Evolutionary conservation across 805 yeast species (phyloP).

Genomic region (Metschnikowia reukaufii): DNA sequence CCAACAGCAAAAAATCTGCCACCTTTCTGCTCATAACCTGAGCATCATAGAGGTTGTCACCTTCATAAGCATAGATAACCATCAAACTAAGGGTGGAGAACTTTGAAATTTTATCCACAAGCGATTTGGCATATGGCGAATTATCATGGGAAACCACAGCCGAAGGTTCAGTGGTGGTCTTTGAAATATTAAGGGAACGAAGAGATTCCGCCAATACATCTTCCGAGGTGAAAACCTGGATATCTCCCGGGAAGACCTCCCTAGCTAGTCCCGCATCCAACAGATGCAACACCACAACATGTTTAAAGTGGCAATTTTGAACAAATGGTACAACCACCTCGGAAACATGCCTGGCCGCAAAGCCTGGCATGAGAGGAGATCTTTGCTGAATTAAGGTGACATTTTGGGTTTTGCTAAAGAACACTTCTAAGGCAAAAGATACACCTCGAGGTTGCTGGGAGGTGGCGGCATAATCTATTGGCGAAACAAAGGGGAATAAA

Average conservation of each 20-base stretch:
- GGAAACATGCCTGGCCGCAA: slow-evolving; percentile 47
- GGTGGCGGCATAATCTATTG: slow-evolving; percentile 50
- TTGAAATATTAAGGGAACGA: slow-evolving; percentile 27
- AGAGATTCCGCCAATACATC: slow-evolving; percentile 34
- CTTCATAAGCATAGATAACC: slow-evolving; percentile 78
- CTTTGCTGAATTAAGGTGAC: slow-evolving; percentile 74
- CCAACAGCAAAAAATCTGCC: slow-evolving; percentile 25
- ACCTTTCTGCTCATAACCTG: slow-evolving; percentile 45
- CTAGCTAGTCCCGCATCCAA: slow-evolving; percentile 59
- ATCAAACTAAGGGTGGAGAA: slow-evolving; percentile 35
- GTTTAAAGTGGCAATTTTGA: slow-evolving; percentile 35
- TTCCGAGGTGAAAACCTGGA: slow-evolving; percentile 30
- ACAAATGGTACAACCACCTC: slow-evolving; percentile 55
- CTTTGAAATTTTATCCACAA: slow-evolving; percentile 14
- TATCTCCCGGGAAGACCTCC: slow-evolving; percentile 20
- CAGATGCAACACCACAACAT: slow-evolving; percentile 66
- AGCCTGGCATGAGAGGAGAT: slow-evolving; percentile 77
- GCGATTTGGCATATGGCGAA: slow-evolving; percentile 15
- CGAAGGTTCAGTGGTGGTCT: slow-evolving; percentile 8
- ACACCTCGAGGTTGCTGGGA: slow-evolving; percentile 33
- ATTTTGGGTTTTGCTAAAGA: slow-evolving; percentile 38
- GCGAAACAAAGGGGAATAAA: slow-evolving; percentile 82
- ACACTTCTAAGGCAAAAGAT: slow-evolving; percentile 68
- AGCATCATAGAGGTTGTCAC: slow-evolving; percentile 83
- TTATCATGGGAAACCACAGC: slow-evolving; percentile 11